Conservation (phyloP, 768 basidiomycete genomes). For the Amanita pallidorosea region DNA sequence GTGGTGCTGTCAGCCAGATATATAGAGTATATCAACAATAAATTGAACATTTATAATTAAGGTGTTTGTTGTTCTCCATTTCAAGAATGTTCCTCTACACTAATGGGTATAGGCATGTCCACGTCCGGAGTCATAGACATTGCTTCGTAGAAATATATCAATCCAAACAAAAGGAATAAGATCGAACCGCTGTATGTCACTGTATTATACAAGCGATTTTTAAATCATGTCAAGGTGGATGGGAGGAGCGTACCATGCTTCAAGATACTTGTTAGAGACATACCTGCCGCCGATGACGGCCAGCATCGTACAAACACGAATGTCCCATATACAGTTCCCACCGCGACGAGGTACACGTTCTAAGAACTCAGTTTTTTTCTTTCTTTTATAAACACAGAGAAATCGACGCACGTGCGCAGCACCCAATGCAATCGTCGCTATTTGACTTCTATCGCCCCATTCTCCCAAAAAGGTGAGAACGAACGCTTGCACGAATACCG, state of each 20-base stretch:
- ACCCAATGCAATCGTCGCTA: conserved; percentile 91
- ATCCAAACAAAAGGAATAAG: conserved; percentile 76
- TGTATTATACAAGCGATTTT: conserved; percentile 17
- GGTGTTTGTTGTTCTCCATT: neutral
- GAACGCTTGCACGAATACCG: conserved; percentile 93
- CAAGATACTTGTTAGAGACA: conserved; percentile 85
- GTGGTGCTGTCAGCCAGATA: no score
- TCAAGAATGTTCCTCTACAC: neutral
- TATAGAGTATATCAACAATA: no score
- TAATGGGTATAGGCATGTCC: conserved; percentile 10
- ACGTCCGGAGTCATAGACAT: conserved; percentile 22
- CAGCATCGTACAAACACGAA: conserved; percentile 71
- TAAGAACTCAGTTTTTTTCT: no score
- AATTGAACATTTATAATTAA: no score
- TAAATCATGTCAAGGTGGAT: neutral
- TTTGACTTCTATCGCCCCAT: conserved; percentile 97
- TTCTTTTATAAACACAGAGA: neutral
- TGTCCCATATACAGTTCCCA: conserved; percentile 90
- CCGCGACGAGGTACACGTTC: conserved; percentile 87
- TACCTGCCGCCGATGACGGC: conserved; percentile 93
- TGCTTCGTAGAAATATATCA: conserved; percentile 68
- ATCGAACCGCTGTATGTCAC: conserved; percentile 77
- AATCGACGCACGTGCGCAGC: conserved; percentile 71
- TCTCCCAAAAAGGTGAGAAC: conserved; percentile 96
- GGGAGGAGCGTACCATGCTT: conserved; percentile 90